Evolutionary conservation across 2,329 filamentous ascomycete genomes (phyloP).

Genomic region (Westerdykella sp.): DNA sequence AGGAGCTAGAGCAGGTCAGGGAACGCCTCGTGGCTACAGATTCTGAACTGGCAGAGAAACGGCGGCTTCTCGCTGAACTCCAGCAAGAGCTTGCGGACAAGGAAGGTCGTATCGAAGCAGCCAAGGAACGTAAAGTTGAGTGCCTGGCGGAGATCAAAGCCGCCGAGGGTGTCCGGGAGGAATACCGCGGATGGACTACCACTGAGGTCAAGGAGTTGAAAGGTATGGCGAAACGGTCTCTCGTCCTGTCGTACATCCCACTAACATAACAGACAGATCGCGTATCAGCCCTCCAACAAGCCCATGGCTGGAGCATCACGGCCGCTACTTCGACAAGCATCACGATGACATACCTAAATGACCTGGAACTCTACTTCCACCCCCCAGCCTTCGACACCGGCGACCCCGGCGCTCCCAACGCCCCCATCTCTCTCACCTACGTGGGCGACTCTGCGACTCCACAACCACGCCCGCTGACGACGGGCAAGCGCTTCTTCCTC

Average conservation of each 20-base stretch:
- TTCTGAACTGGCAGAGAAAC: conserved; percentile 63
- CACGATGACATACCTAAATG: conserved; percentile 67
- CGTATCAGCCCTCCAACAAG: conserved; percentile 59
- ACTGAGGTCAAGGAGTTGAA: conserved; percentile 75
- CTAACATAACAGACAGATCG: conserved; percentile 50
- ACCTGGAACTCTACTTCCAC: conserved; percentile 69
- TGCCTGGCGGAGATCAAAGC: conserved; percentile 70
- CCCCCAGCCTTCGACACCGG: conserved; percentile 52
- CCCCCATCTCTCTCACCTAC: conserved; percentile 62
- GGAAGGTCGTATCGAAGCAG: conserved; percentile 56
- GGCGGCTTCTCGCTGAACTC: conserved; percentile 59
- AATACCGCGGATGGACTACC: conserved; percentile 82
- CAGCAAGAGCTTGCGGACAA: conserved; percentile 62
- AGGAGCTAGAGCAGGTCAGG: conserved; percentile 69
- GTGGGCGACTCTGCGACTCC: conserved; percentile 54
- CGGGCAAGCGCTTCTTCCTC: conserved; percentile 69
- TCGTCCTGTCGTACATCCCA: neutral
- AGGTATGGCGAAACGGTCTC: conserved; percentile 46
- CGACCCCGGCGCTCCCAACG: conserved; percentile 37
- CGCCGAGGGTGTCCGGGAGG: conserved; percentile 76
- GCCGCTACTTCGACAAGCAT: conserved; percentile 53
- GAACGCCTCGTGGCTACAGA: conserved; percentile 60
- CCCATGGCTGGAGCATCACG: conserved; percentile 66
- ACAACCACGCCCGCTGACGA: conserved; percentile 52
- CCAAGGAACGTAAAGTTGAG: conserved; percentile 61